Conservation (phyloP, 164 flowering plant genomes). For the Kingdonia uniflora region DNA sequence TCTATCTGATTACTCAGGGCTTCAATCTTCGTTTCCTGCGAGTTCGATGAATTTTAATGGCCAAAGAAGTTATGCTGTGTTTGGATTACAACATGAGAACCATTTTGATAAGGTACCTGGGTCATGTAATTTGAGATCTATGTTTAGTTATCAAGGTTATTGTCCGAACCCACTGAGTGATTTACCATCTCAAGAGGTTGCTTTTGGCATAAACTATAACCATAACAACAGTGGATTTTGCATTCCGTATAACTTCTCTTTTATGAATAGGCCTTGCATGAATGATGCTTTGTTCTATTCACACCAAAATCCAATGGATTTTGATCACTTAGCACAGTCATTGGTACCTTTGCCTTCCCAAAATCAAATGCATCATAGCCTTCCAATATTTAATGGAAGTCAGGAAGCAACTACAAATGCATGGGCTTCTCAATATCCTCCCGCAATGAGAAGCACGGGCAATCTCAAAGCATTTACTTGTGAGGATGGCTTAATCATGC, state of each 20-base stretch:
- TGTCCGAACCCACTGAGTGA: constrained; percentile 4
- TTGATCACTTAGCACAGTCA: constrained; percentile 7
- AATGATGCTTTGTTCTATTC: constrained; percentile 12
- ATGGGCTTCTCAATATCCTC: constrained; percentile 10
- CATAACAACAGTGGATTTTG: constrained; percentile 7
- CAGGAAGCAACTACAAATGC: constrained; percentile 9
- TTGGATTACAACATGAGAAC: constrained; percentile 10
- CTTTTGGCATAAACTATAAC: constrained; percentile 6
- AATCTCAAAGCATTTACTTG: constrained; percentile 18
- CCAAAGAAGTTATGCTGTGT: constrained; percentile 12
- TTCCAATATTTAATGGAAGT: constrained; percentile 16
- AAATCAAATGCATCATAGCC: constrained; percentile 8
- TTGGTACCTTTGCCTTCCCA: constrained; percentile 8
- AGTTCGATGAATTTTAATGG: constrained; percentile 6
- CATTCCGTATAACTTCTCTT: constrained; percentile 1
- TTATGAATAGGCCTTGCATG: constrained; percentile 15
- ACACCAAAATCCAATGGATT: constrained; percentile 12
- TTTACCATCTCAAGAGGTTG: not conserved
- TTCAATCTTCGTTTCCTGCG: constrained; percentile 5
- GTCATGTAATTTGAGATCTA: constrained; percentile 1
- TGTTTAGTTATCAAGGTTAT: not conserved
- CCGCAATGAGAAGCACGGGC: constrained; percentile 5
- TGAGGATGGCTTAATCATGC: constrained; percentile 44
- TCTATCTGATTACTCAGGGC: constrained; percentile 11
- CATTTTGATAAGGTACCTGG: constrained; percentile 12